phyloP scores from a whole-genome alignment of 2,329 filamentous ascomycete species.

The Cladophialophora yegresii region DNA sequence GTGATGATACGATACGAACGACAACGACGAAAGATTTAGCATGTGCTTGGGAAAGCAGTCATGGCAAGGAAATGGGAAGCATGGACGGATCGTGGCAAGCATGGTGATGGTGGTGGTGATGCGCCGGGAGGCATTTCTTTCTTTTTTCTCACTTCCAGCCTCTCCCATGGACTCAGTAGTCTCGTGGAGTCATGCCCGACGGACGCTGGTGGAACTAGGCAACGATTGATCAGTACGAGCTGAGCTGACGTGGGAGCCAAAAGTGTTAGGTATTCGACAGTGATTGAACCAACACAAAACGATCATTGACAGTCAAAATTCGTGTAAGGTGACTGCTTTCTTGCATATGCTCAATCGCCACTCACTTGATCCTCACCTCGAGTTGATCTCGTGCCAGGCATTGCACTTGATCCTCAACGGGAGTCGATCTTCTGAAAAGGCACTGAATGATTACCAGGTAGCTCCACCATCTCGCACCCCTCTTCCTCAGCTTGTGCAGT shows the following conservation, averaged over 20 bases:
- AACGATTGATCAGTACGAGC: conserved; percentile 19
- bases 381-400: too few relatives aligned
- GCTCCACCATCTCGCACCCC: not conserved
- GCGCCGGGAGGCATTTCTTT: conserved; percentile 14
- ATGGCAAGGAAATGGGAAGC: conserved; percentile 28
- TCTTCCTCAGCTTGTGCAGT: not conserved
- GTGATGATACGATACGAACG: conserved; percentile 32
- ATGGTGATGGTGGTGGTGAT: conserved; percentile 20
- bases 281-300: conserved; percentile 10
- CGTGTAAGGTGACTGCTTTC: not conserved
- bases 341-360: not conserved
- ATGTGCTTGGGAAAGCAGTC: conserved; percentile 30
- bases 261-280: conserved; percentile 4
- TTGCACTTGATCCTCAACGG: not conserved
- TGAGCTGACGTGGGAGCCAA: conserved; percentile 6
- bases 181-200: not conserved
- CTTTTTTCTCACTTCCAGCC: conserved; percentile 8
- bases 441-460: not conserved
- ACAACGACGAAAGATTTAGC: conserved; percentile 22
- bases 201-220: conserved; percentile 8
- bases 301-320: conserved; percentile 1
- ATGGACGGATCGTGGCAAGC: conserved; percentile 30
- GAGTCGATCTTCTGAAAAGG: not conserved
- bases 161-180: conserved; percentile 4
- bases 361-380: not conserved